phyloP scores from a whole-genome alignment of 306 rosid genomes.

The Oxytropis ochrocephala region DNA sequence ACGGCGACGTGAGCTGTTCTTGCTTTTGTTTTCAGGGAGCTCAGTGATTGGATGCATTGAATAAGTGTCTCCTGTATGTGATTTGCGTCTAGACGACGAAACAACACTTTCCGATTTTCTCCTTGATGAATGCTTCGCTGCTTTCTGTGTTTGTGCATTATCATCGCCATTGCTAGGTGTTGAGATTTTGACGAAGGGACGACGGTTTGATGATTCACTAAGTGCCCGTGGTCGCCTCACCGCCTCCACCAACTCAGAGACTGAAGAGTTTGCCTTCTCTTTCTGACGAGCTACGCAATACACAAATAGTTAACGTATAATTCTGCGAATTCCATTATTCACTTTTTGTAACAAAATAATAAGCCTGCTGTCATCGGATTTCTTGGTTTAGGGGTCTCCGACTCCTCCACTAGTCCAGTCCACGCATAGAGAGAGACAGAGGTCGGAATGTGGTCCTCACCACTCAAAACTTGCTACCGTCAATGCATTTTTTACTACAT shows the following conservation, averaged over 20 bases:
- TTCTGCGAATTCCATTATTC: too few species aligned
- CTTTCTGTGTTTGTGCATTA: conserved; percentile 17
- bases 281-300: conserved; percentile 72
- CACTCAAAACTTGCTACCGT: too few species aligned
- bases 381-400: too few species aligned
- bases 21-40: conserved; percentile 58
- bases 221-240: conserved; percentile 75
- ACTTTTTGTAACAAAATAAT: too few species aligned
- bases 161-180: conserved; percentile 10
- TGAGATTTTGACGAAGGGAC: conserved; percentile 48
- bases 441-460: too few species aligned
- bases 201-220: conserved; percentile 65
- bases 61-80: conserved; percentile 26
- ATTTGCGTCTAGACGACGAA: conserved; percentile 41
- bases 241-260: conserved; percentile 61
- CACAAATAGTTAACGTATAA: too few species aligned
- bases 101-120: conserved; percentile 46
- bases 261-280: conserved; percentile 64
- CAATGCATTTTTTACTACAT: too few species aligned
- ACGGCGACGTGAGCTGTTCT: conserved; percentile 42
- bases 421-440: too few species aligned
- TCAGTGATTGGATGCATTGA: conserved; percentile 63
- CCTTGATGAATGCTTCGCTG: conserved; percentile 22
- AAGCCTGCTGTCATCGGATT: too few species aligned
- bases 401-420: too few species aligned